Evolutionary conservation across 164 flowering plant genomes (phyloP).

Genomic region (Chimonanthus salicifolius): DNA sequence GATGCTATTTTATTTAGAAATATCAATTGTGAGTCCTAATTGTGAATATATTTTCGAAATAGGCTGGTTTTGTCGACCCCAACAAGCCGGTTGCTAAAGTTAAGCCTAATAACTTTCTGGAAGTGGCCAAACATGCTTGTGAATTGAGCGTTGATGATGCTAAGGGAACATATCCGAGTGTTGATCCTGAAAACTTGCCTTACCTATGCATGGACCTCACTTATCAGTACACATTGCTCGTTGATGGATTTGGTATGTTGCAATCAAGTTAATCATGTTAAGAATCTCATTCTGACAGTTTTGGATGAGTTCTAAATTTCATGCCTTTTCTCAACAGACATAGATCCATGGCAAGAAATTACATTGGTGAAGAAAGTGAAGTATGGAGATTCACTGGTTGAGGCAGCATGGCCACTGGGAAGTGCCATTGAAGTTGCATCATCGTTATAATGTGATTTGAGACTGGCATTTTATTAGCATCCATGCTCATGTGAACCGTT

Average conservation of each 20-base stretch:
- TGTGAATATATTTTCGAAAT: conserved; percentile 4
- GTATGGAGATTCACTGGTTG: conserved; percentile 54
- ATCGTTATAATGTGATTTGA: conserved; percentile 13
- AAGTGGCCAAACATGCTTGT: conserved; percentile 51
- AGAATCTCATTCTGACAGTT: not conserved
- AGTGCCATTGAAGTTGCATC: conserved; percentile 91
- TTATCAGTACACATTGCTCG: conserved; percentile 45
- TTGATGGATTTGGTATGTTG: conserved; percentile 56
- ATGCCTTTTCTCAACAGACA: conserved; percentile 30
- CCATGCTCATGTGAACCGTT: not conserved
- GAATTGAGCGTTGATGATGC: conserved; percentile 32
- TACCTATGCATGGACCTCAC: conserved; percentile 58
- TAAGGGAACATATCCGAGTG: conserved; percentile 20
- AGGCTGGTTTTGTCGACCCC: conserved; percentile 66
- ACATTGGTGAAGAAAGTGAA: conserved; percentile 81
- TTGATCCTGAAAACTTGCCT: conserved; percentile 36
- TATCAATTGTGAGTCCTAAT: not conserved
- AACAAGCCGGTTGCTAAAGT: conserved; percentile 37
- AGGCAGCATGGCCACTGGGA: conserved; percentile 98
- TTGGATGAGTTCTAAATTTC: not conserved
- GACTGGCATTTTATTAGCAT: not conserved
- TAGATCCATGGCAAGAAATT: conserved; percentile 72
- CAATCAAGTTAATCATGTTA: not conserved
- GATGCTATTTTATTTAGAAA: not conserved
- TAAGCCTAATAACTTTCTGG: conserved; percentile 41